Base-by-base conservation (phyloP, 2,329 filamentous ascomycete species). In the Aschersonia sp. region DNA sequence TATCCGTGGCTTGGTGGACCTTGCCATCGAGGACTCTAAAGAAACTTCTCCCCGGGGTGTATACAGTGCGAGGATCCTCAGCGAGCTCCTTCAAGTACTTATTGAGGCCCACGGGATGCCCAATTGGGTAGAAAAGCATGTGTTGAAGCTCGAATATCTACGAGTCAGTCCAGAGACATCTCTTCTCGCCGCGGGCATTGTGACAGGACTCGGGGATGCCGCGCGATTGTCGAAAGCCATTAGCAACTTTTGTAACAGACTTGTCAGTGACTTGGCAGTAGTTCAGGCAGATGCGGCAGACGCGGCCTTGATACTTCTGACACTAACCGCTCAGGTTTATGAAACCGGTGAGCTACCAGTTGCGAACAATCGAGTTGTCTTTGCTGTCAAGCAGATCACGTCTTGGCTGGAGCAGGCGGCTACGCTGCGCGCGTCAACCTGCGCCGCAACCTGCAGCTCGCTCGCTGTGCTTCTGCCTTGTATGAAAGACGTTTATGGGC, bases 401-500 rank as follows among this genome's bases (percentile, higher is more conserved):
- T 74, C 78, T 7, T 89, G 84, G 77, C 66, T 89, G 0, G 74
- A 81, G 11, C 69, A 70, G 0, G 59, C 67, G 0, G 65, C 71
- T 12, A 62, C 65, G 1, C 50, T 76, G 2, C 63, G 69, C 29
- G 57, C 63, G n/a, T 61, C 63, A 47, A 52, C 76, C n/a, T 60
- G 67, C 50, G 59, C 72, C 32, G 66, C 77, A 65, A 63, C 73
- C 52, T 75, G 79, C 59, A 66, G 80, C 55, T 71, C 70, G 50
- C 58, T 87, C 47, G 66, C 76, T 2, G 65, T 69, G 4, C 66
- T 95, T 4, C 63, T 95, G 0, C 85, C 86, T 2, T 76, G 75
- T 41, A 82, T 95, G 55, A 76, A 79, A 49, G 83, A 88, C 44
- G 79, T 95, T 1, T 95, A 95, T 56, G 92, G 90, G 0, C 78